phyloP scores from a whole-genome alignment of 805 yeast species.

The Ogataea henricii region DNA sequence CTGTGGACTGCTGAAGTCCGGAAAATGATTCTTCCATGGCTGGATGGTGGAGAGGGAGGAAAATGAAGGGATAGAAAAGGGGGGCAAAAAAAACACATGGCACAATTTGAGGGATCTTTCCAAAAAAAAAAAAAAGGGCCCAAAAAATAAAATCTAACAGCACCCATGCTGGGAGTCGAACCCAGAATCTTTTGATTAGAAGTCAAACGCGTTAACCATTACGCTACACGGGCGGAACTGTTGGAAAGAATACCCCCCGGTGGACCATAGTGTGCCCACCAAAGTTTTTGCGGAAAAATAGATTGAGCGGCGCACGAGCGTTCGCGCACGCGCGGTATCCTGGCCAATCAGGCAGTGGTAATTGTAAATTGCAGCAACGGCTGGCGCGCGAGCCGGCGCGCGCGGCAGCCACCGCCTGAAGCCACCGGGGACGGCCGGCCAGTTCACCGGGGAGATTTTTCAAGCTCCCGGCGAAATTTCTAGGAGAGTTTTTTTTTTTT shows the following conservation, averaged over 20 bases:
- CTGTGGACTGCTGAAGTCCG: constrained; percentile 9
- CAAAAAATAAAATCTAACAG: constrained; percentile 12
- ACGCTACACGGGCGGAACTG: constrained; percentile 54
- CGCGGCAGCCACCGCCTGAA: neutral
- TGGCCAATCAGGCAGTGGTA: constrained; percentile 9
- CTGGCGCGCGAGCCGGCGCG: constrained; percentile 2
- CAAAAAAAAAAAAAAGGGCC: constrained; percentile 5
- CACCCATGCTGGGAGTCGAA: constrained; percentile 58
- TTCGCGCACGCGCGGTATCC: neutral
- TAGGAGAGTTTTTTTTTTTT: constrained; percentile 2
- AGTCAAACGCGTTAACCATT: constrained; percentile 70
- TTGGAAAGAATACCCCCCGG: neutral
- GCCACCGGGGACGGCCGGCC: neutral
- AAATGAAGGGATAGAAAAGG: neutral
- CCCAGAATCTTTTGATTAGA: constrained; percentile 68
- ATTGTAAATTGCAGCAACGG: constrained; percentile 12
- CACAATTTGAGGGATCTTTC: neutral
- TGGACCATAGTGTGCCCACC: neutral
- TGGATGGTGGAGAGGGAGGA: neutral
- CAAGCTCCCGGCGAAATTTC: constrained; percentile 6
- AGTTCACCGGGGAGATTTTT: constrained; percentile 1
- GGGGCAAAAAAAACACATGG: constrained; percentile 1
- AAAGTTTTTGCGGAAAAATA: neutral
- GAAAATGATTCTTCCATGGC: constrained; percentile 1
- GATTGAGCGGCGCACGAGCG: constrained; percentile 4